Conservation (phyloP, 208 protist species). For the Phytomonas sp. region DNA sequence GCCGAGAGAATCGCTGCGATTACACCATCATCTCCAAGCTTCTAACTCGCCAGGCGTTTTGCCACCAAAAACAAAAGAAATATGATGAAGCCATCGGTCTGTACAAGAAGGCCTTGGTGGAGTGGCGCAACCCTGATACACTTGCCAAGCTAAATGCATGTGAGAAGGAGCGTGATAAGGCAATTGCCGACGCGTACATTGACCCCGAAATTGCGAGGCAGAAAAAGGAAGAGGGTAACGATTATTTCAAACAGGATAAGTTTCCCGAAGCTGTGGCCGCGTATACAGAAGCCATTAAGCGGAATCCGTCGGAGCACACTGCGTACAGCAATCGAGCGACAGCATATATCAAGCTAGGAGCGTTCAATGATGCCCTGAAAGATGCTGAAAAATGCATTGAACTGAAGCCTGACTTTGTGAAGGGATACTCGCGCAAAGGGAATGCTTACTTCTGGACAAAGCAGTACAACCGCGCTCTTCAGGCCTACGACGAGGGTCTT, state of each 20-base stretch:
- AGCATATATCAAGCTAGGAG: slow-evolving; percentile 94
- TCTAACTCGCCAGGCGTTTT: slow-evolving; percentile 86
- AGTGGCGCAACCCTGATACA: slow-evolving; percentile 91
- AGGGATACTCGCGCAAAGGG: slow-evolving; percentile 87
- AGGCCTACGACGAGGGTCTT: slow-evolving; percentile 93
- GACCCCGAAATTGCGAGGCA: slow-evolving; percentile 80
- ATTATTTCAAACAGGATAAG: slow-evolving; percentile 93
- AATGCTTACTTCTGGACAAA: slow-evolving; percentile 92
- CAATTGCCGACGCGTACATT: slow-evolving; percentile 89
- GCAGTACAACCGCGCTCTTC: slow-evolving; percentile 93
- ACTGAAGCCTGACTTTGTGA: slow-evolving; percentile 93
- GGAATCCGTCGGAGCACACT: slow-evolving; percentile 92
- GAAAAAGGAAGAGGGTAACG: slow-evolving; percentile 94
- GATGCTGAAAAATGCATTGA: slow-evolving; percentile 94
- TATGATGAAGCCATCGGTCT: slow-evolving; percentile 83
- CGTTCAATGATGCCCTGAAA: slow-evolving; percentile 90
- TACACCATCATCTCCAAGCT: slow-evolving; percentile 90
- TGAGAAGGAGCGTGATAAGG: slow-evolving; percentile 86
- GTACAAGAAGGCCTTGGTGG: slow-evolving; percentile 88
- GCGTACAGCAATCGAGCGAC: slow-evolving; percentile 94
- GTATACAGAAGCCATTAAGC: slow-evolving; percentile 92
- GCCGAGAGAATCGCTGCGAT: slow-evolving; percentile 83
- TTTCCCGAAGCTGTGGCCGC: slow-evolving; percentile 91
- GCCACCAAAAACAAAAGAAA: slow-evolving; percentile 74
- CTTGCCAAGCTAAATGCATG: slow-evolving; percentile 82